Base-by-base conservation (phyloP, 2,329 filamentous ascomycete species). In the Nectriaceae sp. region DNA sequence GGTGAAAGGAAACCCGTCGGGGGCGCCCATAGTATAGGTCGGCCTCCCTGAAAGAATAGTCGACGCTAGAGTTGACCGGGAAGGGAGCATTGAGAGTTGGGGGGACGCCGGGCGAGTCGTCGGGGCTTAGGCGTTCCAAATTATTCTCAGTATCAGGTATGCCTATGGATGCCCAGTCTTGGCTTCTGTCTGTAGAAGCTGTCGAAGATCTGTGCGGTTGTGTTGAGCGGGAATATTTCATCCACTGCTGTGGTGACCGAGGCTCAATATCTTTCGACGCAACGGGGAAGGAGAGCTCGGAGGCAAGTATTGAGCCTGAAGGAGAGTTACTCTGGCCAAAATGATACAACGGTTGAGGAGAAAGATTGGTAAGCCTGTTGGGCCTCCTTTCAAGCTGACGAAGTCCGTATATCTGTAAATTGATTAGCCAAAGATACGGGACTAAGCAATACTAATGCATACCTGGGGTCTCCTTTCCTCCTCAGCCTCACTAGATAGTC, bases 371-470 rank as follows among this genome's bases (percentile, higher is more conserved):
- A n/a, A 24, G 42, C 4, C 49, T 52, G 4, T 52, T 61, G 5
- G 61, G 52, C 1, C 65, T 65, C 13, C 55, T 53, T 24, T 55
- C 49, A 5, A 67, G 62, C 42, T 67, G 55, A 2, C 59, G 63
- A 16, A 67, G 56, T 21, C 59, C 55, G 21, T 58, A 59, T 10
- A 63, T 50, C 52, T 67, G 13, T 3, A 82, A 65, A 1, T 82
- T 75, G 60, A 85, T 88, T 29, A 89, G 69, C 60, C 87, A 87
- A 61, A 11, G 15, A 10, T 19, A 1, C 4, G 4, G 4, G 29
- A 3, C 5, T 16, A 4, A 18, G 10, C 2, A 4, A 16, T 5
- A 6, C 11, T 2, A 11, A 24, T 16, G 13, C 43, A 11, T 56
- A 56, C 58, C 40, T 62, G 59, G 4, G 59, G 59, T 29, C 41